Evolutionary conservation across 148 eudicot genomes (phyloP), one percentile per base, ranked within the genome.

Genomic region (Rhododendron ovatum): DNA sequence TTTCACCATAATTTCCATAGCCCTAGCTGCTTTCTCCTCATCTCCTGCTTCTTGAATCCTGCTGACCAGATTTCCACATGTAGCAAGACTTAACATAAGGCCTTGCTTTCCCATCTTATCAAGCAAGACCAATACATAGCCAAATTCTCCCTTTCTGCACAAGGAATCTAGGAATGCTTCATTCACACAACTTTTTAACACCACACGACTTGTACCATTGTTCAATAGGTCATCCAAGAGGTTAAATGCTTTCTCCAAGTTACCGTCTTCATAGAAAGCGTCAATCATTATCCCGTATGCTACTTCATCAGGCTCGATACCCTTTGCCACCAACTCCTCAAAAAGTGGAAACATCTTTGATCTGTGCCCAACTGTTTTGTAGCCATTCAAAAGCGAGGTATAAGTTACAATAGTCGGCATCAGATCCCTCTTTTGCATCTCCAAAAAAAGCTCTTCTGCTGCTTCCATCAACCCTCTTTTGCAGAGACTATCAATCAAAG

Each of bases 341-440:
- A 92, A 95, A 48, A 96, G 89, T 51, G 91, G 85, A 69, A 89
- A 85, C 95, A 94, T 92, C 91, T 95, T 95, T 26, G 85, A 76
- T 61, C 81, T 89, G 53, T 91, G 90, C 77, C 94, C 92, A 50
- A 78, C 73, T 89, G 80, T 91, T 76, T 85, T 89, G 84, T 92
- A 91, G 59, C 95, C 96, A 82, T 90, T 90, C 84, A 95, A 87
- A 75, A 96, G 99, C 1, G 93, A 83, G 30, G 94, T 89, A 86
- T 93, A 96, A 28, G 97, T 93, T 28, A 92, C 85, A 79, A 51
- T 86, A 59, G 89, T 93, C 2, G 98, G 99, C 85, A 67, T 85
- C 87, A 96, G 18, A 84, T 93, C 88, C 87, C 89, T 92, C 76
- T 86, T 87, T 84, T 90, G 92, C 99, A 96, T 96, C 86, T 92